Base-by-base conservation (phyloP, 768 basidiomycete genomes). In the Coprinellus aureogranulatus region DNA sequence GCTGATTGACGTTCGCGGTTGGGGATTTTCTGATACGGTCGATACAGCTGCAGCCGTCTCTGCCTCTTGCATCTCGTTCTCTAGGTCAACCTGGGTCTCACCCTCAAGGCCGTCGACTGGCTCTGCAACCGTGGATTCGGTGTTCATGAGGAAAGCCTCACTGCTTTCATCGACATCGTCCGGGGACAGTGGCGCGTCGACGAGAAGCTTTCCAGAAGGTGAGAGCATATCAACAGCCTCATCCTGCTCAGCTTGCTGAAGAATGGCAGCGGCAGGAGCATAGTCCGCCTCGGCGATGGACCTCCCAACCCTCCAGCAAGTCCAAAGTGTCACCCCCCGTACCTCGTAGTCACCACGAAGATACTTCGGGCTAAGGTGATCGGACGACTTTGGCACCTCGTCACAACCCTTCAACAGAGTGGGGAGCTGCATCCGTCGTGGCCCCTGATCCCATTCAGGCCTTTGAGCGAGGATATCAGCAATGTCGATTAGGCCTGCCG, bases 361-460 rank as follows among this genome's bases (percentile, higher is more conserved):
- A 3, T 65, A 67, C 16, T 61, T 53, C 2, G 74, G 74, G 14
- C 65, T 67, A 23, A 75, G 60, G 46, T 76, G 74, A 61, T 75
- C 74, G 1, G 63, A 60, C 0, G 58, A 59, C 4, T 52, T 41
- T 5, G 60, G 58, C n/a, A 72, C 57, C 31, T 65, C 57, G 3
- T 61, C 48, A 3, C 56, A 11, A 5, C 27, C 61, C 16, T 58
- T 61, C 23, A 63, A 53, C 1, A 72, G 49, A 1, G 60, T 49
- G 1, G 67, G 69, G 2, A 74, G 51, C 18, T 64, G 62, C 3
- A 77, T 65, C 0, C 68, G 65, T 3, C 66, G 67, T 18, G 73
- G 70, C 1, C 60, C 54, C 1, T 65, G 62, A 49, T 76, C 76
- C 74, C 75, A 77, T 2, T 75, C 59, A 2, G 74, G 74, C 47